A percentile compares a stretch with the other conserved stretches of the same genome.
phyloP scores from a whole-genome alignment of 306 rosid genomes.

The Prosopis cineraria region DNA sequence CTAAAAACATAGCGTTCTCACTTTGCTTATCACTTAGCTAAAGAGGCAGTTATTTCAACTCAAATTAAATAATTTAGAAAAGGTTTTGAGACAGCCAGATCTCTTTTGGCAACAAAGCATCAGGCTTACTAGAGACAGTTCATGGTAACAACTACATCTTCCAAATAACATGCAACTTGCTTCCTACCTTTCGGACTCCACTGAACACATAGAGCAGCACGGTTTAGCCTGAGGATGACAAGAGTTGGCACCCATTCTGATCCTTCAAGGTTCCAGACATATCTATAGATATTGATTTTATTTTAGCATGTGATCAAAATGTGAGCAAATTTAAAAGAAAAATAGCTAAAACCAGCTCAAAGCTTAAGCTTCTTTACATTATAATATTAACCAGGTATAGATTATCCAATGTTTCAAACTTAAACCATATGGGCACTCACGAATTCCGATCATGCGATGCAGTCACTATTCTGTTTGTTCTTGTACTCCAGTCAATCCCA shows the following conservation, averaged over 20 bases:
- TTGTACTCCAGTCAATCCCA: conserved; percentile 92
- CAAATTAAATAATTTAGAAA: background rate
- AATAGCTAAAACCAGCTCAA: background rate
- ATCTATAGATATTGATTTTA: conserved; percentile 46
- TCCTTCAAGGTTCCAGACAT: conserved; percentile 97
- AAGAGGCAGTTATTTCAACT: background rate
- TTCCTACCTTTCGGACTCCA: conserved; percentile 97
- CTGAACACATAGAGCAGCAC: conserved; percentile 97
- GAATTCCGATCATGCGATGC: conserved; percentile 98
- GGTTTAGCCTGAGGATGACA: conserved; percentile 95
- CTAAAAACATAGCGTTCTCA: background rate
- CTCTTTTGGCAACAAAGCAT: background rate
- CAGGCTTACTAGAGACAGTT: conserved; percentile 16
- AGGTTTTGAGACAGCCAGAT: background rate
- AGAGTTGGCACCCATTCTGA: conserved; percentile 99
- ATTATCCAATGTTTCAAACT: conserved; percentile 10
- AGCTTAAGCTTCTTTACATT: background rate
- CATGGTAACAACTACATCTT: conserved; percentile 29
- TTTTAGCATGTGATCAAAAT: background rate
- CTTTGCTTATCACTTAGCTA: background rate
- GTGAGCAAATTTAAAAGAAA: background rate
- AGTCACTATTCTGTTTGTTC: conserved; percentile 87
- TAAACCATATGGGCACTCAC: conserved; percentile 62
- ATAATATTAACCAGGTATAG: background rate
- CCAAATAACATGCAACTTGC: conserved; percentile 18